Evolutionary conservation across 306 rosid genomes (phyloP), one percentile per base, ranked within the genome.

Genomic region (Parietaria judaica): DNA sequence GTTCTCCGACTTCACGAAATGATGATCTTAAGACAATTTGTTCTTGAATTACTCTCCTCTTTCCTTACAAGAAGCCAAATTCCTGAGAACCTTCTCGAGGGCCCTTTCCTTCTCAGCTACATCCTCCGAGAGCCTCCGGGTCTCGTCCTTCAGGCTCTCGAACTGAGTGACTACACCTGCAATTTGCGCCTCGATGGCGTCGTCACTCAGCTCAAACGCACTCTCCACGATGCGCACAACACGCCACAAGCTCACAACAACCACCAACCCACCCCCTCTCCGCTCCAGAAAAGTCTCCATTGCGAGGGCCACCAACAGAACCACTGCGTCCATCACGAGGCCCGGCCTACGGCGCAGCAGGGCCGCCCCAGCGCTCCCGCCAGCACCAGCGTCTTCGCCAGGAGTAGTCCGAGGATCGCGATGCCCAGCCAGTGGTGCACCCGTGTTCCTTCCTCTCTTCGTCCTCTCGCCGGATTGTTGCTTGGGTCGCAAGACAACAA

Each of bases 201-300:
- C 95, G 45, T 84, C 97, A 13, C 95, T 82, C 15, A 86, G 54
- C 84, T 82, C 95, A 49, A 89, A 84, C 0, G 81, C 85, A 65
- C 84, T 82, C 73, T 89, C 97, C 14, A 86, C 74, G 8, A 89
- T 78, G 72, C 95, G 78, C 43, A 86, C 74, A 14, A 89, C 76
- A 8, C 97, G 81, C 92, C 97, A 89, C 61, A 89, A 72, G 63
- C 91, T 86, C 67, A 76, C 91, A 37, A 84, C 68, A 36, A 79
- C 71, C 60, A 89, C 71, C 55, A 86, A 56, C 37, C 95, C 89
- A 6, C 97, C 92, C 10, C 95, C 95, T 45, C 68, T 69, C 47
- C 74, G 56, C 69, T 71, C 86, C 38, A 84, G 12, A 44, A 79
- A 64, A 3, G 43, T 72, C 67, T 89, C 95, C 73, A 89, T 69